Percentiles rank a stretch among this genome's conserved stretches.
Evolutionary conservation across 768 basidiomycete genomes (phyloP).

Genomic region (Gyrodon lividus): DNA sequence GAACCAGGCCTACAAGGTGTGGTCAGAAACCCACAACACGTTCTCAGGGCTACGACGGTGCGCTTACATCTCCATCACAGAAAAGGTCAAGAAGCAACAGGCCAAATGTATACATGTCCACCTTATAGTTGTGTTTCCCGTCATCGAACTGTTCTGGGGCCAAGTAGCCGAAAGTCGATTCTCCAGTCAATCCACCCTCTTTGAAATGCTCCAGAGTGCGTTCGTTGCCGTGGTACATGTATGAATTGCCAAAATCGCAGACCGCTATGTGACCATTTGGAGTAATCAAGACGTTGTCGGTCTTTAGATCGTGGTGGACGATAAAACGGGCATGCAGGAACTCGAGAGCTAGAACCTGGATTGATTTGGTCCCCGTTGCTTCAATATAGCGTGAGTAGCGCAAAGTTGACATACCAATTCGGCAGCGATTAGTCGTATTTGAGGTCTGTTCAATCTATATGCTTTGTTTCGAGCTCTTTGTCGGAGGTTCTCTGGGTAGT

Average conservation of each 20-base stretch:
- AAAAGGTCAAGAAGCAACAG: conserved; percentile 11
- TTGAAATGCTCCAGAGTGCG: conserved; percentile 3
- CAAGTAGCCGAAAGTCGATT: conserved; percentile 45
- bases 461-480: background rate
- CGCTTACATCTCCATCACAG: conserved; percentile 6
- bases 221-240: conserved; percentile 4
- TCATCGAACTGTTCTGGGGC: conserved; percentile 42
- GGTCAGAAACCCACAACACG: background rate
- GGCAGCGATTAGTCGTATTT: conserved; percentile 13
- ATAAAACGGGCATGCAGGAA: conserved; percentile 25
- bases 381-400: background rate
- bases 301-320: conserved; percentile 51
- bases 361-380: background rate
- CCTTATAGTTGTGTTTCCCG: conserved; percentile 42
- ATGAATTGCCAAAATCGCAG: conserved; percentile 18
- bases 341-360: conserved; percentile 10
- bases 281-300: conserved; percentile 50
- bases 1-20: conserved; percentile 5
- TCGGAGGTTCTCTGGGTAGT: conserved; percentile 12
- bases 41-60: background rate
- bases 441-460: conserved; percentile 6
- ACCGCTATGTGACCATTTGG: conserved; percentile 13
- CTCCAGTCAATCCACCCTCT: background rate
- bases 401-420: conserved; percentile 9
- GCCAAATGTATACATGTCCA: conserved; percentile 43